Base-by-base conservation (phyloP, 2,329 filamentous ascomycete species). In the Aspergillus tanneri region DNA sequence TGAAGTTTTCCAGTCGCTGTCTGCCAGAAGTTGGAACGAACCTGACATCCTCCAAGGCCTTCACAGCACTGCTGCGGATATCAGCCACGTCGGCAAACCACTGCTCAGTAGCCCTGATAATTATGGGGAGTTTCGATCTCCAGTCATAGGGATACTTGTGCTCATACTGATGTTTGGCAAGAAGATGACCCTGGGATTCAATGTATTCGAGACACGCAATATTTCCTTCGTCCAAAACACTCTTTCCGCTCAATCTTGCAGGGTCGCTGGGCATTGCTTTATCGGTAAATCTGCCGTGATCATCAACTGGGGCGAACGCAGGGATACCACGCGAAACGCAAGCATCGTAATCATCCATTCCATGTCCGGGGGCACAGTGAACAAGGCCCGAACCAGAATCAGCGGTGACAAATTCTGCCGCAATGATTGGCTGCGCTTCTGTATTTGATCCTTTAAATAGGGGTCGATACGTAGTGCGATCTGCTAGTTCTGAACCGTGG, bases 141-240 rank as follows among this genome's bases (percentile, higher is more conserved):
- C 93, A 99, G 71, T 99, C 93, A 59, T 97, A 96, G 0, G 93
- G 93, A 66, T 97, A 97, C 69, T 96, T 97, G 76, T 99, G 93
- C 43, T 78, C 79, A 65, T 92, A 86, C 47, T 77, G 77, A 58
- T 95, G 86, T 3, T 80, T 80, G 30, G 79, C 78, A 32, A 96
- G 72, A 3, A 97, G 79, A n/a, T 75, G 66, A 16, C 63, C 65
- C 51, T 83, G 74, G 0, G 78, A 73, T 21, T 77, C 72, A 2
- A 96, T 75, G 42, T 93, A 75, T 1, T 84, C 76, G 25, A 97
- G 68, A 0, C 96, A 85, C 3, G 81, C 80, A 41, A 78, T 72
- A 27, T 83, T 83, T 32, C 90, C 91, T 7, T 83, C 81, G 14
- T 80, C 79, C 24, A 90, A 76, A 7, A 95, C 90, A 0, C 82